Conservation (phyloP, 805 yeast genomes). For the Brettanomyces nanus region DNA sequence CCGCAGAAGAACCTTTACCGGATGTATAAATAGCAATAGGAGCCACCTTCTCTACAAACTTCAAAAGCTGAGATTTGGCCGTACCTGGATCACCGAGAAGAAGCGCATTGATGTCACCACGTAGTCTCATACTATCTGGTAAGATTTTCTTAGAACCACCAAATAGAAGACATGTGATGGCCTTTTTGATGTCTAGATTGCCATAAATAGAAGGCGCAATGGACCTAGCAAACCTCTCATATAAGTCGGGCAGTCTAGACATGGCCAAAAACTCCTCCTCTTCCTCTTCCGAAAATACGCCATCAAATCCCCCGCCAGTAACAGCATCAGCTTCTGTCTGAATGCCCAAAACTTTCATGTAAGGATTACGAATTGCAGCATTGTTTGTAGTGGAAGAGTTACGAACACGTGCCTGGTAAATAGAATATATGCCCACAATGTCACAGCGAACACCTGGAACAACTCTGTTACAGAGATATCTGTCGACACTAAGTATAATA, state of each 20-base stretch:
- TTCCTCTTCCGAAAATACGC: conserved; percentile 80
- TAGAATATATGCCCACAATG: conserved; percentile 85
- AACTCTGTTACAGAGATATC: conserved; percentile 81
- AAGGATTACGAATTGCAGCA: conserved; percentile 91
- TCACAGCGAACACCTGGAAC: conserved; percentile 95
- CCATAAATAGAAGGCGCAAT: conserved; percentile 98
- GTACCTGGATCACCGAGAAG: conserved; percentile 98
- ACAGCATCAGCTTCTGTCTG: conserved; percentile 57
- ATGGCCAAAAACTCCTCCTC: conserved; percentile 82
- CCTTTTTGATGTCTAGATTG: conserved; percentile 83
- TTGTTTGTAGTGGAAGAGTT: conserved; percentile 40
- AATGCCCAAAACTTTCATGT: conserved; percentile 78
- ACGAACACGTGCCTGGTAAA: conserved; percentile 65
- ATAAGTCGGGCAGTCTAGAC: conserved; percentile 77
- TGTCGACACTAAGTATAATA: conserved; percentile 75
- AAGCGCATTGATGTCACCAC: conserved; percentile 95
- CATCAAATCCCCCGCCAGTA: conserved; percentile 30
- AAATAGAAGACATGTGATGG: conserved; percentile 84
- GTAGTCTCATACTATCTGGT: conserved; percentile 92
- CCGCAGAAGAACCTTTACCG: conserved; percentile 99
- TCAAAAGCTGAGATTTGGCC: conserved; percentile 91
- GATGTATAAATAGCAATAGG: conserved; percentile 96
- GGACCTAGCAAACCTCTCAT: conserved; percentile 75
- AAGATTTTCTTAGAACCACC: conserved; percentile 89
- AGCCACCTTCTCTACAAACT: conserved; percentile 89